Percentiles rank a stretch among this genome's conserved stretches.
Conservation (phyloP, 2,329 filamentous ascomycete species). For the Camptophora hylomeconis region DNA sequence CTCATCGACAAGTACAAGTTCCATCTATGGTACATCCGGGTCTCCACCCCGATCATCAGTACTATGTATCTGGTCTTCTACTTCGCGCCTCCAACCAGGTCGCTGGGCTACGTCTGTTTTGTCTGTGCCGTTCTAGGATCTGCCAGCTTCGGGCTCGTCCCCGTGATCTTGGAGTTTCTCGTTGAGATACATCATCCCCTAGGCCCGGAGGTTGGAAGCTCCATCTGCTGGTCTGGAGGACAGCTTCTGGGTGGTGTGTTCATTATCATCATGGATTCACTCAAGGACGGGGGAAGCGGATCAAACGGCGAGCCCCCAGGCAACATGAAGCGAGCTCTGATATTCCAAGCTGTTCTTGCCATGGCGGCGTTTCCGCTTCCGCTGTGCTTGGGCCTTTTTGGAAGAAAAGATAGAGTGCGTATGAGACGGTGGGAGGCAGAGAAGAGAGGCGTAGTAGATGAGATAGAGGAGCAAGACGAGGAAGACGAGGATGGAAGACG, state of each 20-base stretch:
- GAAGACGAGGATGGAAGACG: constrained; percentile 1
- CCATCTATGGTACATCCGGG: constrained; percentile 60
- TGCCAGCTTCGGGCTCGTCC: constrained; percentile 65
- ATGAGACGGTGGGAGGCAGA: constrained; percentile 29
- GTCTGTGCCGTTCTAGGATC: constrained; percentile 68
- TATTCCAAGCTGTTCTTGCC: constrained; percentile 66
- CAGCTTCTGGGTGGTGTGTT: constrained; percentile 78
- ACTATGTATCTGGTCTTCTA: constrained; percentile 64
- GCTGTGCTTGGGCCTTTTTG: constrained; percentile 57
- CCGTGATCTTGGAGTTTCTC: constrained; percentile 73
- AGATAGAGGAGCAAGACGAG: not conserved
- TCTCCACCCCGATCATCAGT: constrained; percentile 61
- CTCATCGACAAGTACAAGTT: constrained; percentile 74
- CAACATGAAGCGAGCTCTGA: constrained; percentile 62
- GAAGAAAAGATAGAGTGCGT: constrained; percentile 28
- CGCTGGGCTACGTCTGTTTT: constrained; percentile 48
- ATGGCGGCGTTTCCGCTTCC: constrained; percentile 53
- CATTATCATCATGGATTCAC: constrained; percentile 66
- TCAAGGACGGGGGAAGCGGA: constrained; percentile 45
- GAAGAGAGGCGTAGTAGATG: constrained; percentile 9
- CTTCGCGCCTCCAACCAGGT: constrained; percentile 58
- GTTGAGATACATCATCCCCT: constrained; percentile 81
- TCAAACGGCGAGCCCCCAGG: constrained; percentile 42
- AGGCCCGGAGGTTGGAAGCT: constrained; percentile 71
- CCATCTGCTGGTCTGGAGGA: constrained; percentile 73